phyloP scores from a whole-genome alignment of 225 moss, liverwort and hornwort genomes.

The Pseudisothecium myosuroides region DNA sequence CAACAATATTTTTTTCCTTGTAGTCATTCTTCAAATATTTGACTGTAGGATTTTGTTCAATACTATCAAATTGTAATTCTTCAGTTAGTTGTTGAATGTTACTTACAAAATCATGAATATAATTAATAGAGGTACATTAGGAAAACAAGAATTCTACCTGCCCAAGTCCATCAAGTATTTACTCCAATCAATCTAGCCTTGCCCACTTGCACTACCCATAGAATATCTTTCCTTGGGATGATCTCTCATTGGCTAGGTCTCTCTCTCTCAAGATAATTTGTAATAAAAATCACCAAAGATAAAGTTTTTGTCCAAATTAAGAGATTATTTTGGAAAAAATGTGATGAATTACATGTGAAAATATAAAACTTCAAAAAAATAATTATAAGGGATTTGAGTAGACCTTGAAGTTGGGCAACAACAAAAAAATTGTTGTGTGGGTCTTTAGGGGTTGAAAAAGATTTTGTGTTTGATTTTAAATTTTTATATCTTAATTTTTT shows the following conservation, averaged over 20 bases:
- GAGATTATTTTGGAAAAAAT: not conserved
- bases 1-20: too few relatives aligned
- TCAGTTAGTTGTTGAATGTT: not conserved
- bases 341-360: not conserved
- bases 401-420: accelerated
- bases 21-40: too few relatives aligned
- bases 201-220: accelerated
- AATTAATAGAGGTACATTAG: not conserved
- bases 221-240: not conserved
- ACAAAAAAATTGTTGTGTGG: not conserved
- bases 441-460: not conserved
- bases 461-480: too few relatives aligned
- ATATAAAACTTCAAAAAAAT: not conserved
- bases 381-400: accelerated
- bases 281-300: not conserved
- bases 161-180: not conserved
- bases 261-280: accelerated
- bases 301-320: not conserved
- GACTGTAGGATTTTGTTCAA: too few relatives aligned
- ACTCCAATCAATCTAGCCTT: accelerated
- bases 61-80: not conserved
- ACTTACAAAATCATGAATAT: too few relatives aligned
- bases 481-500: too few relatives aligned
- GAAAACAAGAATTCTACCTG: accelerated
- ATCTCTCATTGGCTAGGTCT: not conserved